Base-by-base conservation (phyloP, 2,329 filamentous ascomycete genomes). In the Coniochaeta prunicola region DNA sequence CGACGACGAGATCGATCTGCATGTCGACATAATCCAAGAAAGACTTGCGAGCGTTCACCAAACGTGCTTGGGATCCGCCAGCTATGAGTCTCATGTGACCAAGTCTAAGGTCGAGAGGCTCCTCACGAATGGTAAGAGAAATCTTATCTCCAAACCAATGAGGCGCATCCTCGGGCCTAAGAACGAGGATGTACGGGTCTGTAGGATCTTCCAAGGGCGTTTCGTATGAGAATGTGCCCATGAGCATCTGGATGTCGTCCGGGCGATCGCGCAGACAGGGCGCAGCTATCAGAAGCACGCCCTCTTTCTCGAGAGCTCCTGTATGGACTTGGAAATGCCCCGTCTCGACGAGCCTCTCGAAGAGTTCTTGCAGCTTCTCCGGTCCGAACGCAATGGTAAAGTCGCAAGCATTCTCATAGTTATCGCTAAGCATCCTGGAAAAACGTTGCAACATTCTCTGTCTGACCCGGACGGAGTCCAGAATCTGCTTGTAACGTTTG, bases 381-480 rank as follows among this genome's bases (percentile, higher is more conserved):
- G 83, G 80, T 4, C 76, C 69, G 50, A 92, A 82, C 36, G 89
- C 87, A 68, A 97, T 89, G 71, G 90, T 96, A 73, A 94, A 96
- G 72, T 99, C 94, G 10, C 92, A 96, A 5, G 91, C 90, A 69
- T 99, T 97, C 72, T 99, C 94, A 68, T 99, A 99, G 60, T 93
- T 87, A 69, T 96, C 90, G 66, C 90, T 92, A 58, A 99, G 75
- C 70, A 96, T 91, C 64, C 92, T 85, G 19, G 91, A 94, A 74
- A 97, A 97, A 61, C 94, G 90, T 70, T 97, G 96, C 63, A 99
- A 80, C 83, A 97, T 97, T 73, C 94, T 85, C 74, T 99, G 94
- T 24, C 94, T 86, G 59, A 97, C 92, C 67, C 94, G 91, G 24
- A 97, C 96, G 0, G 94, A 97, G 71, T 99, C 94, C 2, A 99